Base-by-base conservation (phyloP, 1,284 basidiomycete species). In the Heterobasidion occidentale region DNA sequence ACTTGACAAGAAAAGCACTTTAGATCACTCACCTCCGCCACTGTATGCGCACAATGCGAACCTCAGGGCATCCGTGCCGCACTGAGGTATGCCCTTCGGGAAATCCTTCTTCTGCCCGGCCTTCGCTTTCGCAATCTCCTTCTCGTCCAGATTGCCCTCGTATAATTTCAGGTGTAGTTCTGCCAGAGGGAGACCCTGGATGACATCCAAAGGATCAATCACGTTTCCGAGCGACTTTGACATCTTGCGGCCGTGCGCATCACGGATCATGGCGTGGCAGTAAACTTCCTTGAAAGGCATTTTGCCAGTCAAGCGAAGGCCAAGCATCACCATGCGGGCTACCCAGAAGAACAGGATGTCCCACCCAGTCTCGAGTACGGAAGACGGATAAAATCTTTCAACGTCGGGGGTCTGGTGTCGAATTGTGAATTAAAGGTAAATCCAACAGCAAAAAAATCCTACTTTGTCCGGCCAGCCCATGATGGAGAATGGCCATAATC, bases 331-430 rank as follows among this genome's bases (percentile, higher is more conserved):
- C 97, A 99, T 99, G 53, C 95, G 88, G 7, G 97, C 95, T 19
- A 99, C 95, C 97, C 97, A 99, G 85, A 99, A 98, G 82, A 97
- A 97, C 42, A 99, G 74, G 65, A 98, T 99, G 65, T 99, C 97
- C 95, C 97, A 99, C 51, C 97, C 97, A 0, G 97, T 99, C 74
- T 99, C 97, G 50, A 98, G 84, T 51, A 99, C 66, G 19, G 88
- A 84, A 9, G 92, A 77, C 0, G 97, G 97, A 73, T 96, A 99
- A 77, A 92, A 99, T 56, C 78, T 74, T 62, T 84, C 71, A 36
- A 93, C 65, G 68, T 98, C 94, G 12, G 56, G 42, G 2, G 70
- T 72, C 70, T 71, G 56, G 1, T 7, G 3, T 4, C 17, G 17
- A 38, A 7, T 19, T 27, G 33, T 8, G 6, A 20, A 47, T 33